Percentiles rank a stretch among this genome's conserved stretches.
phyloP scores from a whole-genome alignment of 495 filamentous ascomycete species.

The Hypoxylon subgilvum region DNA sequence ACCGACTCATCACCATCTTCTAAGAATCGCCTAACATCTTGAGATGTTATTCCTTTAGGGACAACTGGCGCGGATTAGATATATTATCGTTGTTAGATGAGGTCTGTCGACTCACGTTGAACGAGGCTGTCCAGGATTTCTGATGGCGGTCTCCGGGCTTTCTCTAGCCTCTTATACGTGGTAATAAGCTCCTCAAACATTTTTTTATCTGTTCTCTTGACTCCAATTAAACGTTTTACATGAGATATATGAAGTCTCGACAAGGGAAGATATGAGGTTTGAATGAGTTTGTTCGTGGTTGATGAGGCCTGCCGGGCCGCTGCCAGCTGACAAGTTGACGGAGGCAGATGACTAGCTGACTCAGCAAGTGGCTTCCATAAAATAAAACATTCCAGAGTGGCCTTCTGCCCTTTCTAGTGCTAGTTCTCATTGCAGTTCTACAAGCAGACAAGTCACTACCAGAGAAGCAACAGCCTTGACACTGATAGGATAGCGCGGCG shows the following conservation, averaged over 20 bases:
- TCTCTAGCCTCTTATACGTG: conserved; percentile 8
- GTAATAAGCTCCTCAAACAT: conserved; percentile 22
- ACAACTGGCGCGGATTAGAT: conserved; percentile 13
- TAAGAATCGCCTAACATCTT: conserved; percentile 7
- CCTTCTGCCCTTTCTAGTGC: no score
- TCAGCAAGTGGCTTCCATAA: no score
- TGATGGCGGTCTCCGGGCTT: background rate
- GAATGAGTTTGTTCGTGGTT: no score
- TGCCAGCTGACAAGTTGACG: no score
- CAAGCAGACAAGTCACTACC: no score
- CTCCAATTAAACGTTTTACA: no score
- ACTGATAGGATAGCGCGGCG: conserved; percentile 16
- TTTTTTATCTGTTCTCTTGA: background rate
- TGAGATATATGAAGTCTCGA: no score
- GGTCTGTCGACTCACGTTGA: conserved; percentile 1
- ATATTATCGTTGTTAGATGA: background rate
- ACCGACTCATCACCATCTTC: background rate
- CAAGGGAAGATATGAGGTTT: no score
- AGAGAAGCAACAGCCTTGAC: background rate
- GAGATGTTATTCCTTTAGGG: background rate
- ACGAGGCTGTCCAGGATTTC: conserved; percentile 7
- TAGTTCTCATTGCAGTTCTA: no score
- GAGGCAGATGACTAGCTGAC: no score
- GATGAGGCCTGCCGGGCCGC: no score
- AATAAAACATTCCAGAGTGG: no score